Evolutionary conservation across 2,329 filamentous ascomycete species (phyloP).

Genomic region (Calonectria henricotiae): DNA sequence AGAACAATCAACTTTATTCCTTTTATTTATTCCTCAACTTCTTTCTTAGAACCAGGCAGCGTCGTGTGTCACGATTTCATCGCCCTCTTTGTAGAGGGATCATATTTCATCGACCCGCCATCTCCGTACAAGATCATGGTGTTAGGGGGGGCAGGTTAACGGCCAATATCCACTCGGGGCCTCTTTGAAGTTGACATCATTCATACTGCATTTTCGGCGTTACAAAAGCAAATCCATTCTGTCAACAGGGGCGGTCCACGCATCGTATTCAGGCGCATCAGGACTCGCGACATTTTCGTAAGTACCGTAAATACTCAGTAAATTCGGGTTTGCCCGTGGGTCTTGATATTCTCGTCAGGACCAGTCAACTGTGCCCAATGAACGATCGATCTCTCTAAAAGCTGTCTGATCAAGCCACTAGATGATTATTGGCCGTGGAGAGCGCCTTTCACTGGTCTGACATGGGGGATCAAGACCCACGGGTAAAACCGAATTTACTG

Average conservation of each 20-base stretch:
- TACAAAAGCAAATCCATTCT: background rate
- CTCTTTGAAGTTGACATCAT: background rate
- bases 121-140: slow-evolving; percentile 27
- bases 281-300: slow-evolving; percentile 1
- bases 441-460: too few species aligned
- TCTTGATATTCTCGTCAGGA: too few species aligned
- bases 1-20: too few species aligned
- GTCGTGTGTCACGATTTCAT: background rate
- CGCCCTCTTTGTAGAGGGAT: slow-evolving; percentile 16
- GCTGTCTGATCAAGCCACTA: too few species aligned
- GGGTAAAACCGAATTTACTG: too few species aligned
- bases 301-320: background rate
- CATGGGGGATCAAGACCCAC: too few species aligned
- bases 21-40: background rate
- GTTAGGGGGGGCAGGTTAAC: slow-evolving; percentile 23
- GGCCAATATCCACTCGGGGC: slow-evolving; percentile 27
- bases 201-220: too few species aligned
- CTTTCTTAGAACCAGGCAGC: background rate
- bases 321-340: too few species aligned
- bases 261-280: background rate
- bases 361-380: too few species aligned
- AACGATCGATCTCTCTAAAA: too few species aligned
- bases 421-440: too few species aligned
- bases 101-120: slow-evolving; percentile 31
- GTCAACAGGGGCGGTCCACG: background rate